Conservation (phyloP, 2,329 filamentous ascomycete genomes). For the Colletotrichum magnum region DNA sequence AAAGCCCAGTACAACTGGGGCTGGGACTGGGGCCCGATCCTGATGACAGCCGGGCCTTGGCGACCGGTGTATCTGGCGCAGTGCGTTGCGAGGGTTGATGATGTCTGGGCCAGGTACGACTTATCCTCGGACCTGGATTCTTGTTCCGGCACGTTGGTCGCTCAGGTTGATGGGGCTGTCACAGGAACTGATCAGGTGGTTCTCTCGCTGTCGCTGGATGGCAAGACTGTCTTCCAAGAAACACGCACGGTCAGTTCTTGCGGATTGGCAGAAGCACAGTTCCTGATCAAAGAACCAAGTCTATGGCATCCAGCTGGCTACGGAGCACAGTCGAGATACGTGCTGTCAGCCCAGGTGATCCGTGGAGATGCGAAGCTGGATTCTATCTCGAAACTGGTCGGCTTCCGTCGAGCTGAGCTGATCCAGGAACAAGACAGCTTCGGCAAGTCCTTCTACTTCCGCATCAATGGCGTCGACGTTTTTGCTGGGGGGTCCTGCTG, state of each 20-base stretch:
- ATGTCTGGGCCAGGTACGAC: slow-evolving; percentile 64
- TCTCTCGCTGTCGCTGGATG: neutral
- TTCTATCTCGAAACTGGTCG: slow-evolving; percentile 26
- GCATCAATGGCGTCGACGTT: slow-evolving; percentile 40
- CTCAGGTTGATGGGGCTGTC: neutral
- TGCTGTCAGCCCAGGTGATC: neutral
- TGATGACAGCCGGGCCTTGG: slow-evolving; percentile 77
- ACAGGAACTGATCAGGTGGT: neutral
- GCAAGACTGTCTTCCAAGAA: neutral
- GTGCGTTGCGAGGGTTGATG: slow-evolving; percentile 70
- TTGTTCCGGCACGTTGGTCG: neutral
- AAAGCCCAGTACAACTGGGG: slow-evolving; percentile 81
- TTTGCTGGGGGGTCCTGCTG: slow-evolving; percentile 40
- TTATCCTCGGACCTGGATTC: slow-evolving; percentile 51
- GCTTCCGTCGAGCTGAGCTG: slow-evolving; percentile 38
- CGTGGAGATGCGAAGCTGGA: neutral
- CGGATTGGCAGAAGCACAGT: neutral
- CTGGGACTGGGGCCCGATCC: slow-evolving; percentile 78
- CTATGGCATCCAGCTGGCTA: neutral
- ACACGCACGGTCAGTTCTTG: neutral
- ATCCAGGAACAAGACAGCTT: slow-evolving; percentile 33
- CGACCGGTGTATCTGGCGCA: slow-evolving; percentile 75
- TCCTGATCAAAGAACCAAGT: neutral
- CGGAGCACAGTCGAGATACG: neutral
- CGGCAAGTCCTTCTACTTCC: slow-evolving; percentile 42